These are phyloP conservation scores for Tricharina praecox DNA, from an alignment of 495 filamentous ascomycete genomes.

Conservation along the genomic window DNA sequence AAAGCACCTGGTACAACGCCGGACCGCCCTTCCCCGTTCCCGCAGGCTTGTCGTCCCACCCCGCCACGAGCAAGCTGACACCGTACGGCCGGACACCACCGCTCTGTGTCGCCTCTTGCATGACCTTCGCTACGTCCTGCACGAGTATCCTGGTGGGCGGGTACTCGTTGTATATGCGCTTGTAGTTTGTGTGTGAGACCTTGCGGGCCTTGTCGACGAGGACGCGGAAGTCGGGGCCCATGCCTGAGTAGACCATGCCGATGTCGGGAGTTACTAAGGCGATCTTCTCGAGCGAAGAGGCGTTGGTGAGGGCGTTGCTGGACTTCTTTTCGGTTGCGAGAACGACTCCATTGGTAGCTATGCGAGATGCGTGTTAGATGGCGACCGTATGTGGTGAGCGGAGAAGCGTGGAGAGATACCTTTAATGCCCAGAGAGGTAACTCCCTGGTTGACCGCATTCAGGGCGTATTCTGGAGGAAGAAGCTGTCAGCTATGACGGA, in stretches of 20 bases:
- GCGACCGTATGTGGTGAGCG: conserved; percentile 3
- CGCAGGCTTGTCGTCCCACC: conserved; percentile 98
- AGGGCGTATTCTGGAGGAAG: conserved; percentile 82
- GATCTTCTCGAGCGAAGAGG: conserved; percentile 90
- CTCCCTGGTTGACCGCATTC: conserved; percentile 97
- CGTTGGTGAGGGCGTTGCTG: conserved; percentile 88
- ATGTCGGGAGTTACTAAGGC: conserved; percentile 96
- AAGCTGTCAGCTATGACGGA: conserved; percentile 22
- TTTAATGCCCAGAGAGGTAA: conserved; percentile 97
- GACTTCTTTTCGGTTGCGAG: conserved; percentile 99
- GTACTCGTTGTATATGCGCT: conserved; percentile 99
- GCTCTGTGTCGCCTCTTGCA: conserved; percentile 97
- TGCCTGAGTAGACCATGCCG: conserved; percentile 98
- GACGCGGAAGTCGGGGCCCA: conserved; percentile 96
- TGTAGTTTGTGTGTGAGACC: conserved; percentile 97
- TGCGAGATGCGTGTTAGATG: conserved; percentile 10
- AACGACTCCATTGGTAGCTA: conserved; percentile 96
- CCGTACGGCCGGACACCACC: conserved; percentile 97
- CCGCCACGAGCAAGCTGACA: conserved; percentile 83
- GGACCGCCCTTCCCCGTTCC: conserved; percentile 91
- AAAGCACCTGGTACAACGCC: conserved; percentile 64
- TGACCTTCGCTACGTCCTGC: conserved; percentile 91
- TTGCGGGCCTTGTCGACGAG: conserved; percentile 95
- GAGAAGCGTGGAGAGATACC: conserved; percentile 34
- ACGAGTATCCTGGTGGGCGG: conserved; percentile 95